Conservation (phyloP, 1,284 basidiomycete species). For the Moniliophthora roreri region DNA sequence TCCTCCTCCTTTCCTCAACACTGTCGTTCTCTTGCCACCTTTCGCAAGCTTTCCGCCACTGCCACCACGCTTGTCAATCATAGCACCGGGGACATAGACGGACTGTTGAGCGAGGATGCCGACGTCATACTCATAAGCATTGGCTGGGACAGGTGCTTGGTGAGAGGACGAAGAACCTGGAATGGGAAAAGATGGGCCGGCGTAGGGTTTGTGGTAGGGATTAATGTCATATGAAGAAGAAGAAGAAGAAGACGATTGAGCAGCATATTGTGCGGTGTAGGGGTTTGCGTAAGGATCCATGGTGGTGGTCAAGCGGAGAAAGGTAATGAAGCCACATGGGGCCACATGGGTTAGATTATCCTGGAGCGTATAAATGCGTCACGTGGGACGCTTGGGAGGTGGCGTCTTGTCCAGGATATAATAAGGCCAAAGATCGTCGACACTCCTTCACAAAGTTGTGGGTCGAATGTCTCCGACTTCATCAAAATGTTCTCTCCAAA, state of each 20-base stretch:
- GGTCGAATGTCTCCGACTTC: too few relatives aligned
- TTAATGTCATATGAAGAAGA: conserved; percentile 61
- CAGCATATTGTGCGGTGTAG: conserved; percentile 39
- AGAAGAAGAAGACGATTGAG: conserved; percentile 24
- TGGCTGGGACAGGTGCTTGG: conserved; percentile 79
- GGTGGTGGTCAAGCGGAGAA: conserved; percentile 14
- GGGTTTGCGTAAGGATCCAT: conserved; percentile 55
- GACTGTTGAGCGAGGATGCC: conserved; percentile 85
- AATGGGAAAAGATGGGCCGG: conserved; percentile 69
- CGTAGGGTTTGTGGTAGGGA: conserved; percentile 77
- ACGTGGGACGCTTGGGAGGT: too few relatives aligned
- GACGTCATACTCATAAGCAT: conserved; percentile 87
- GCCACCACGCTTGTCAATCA: conserved; percentile 83
- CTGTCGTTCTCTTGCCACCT: conserved; percentile 92
- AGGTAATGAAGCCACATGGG: neutral
- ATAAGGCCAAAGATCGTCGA: too few relatives aligned
- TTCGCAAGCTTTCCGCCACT: conserved; percentile 83
- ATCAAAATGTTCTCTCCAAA: too few relatives aligned
- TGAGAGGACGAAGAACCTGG: conserved; percentile 67
- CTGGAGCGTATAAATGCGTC: too few relatives aligned
- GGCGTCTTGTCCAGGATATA: too few relatives aligned
- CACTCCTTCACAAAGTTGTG: too few relatives aligned
- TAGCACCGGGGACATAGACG: conserved; percentile 85
- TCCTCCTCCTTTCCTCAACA: conserved; percentile 91
- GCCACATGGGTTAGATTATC: too few relatives aligned